phyloP scores from a whole-genome alignment of 1,284 basidiomycete species.

The Mycena citricolor region DNA sequence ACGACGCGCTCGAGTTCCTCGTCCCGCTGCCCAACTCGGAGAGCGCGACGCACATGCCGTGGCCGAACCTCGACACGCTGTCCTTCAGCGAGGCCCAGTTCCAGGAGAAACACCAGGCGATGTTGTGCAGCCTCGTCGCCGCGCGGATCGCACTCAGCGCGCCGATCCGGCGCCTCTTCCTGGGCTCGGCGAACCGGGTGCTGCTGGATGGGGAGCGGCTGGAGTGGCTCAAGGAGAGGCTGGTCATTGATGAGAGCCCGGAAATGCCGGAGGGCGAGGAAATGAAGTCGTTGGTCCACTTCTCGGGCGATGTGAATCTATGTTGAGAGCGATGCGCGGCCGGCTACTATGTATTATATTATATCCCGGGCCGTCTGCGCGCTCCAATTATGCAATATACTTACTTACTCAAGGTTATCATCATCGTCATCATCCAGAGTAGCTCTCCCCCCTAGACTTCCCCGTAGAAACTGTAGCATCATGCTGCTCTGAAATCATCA shows the following conservation, averaged over 20 bases:
- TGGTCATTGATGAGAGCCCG: conserved; percentile 12
- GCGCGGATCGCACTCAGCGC: conserved; percentile 14
- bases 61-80: conserved; percentile 11
- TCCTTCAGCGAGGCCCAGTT: conserved; percentile 19
- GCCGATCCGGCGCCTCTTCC: conserved; percentile 15
- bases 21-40: conserved; percentile 14
- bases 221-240: conserved; percentile 13
- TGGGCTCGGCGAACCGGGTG: conserved; percentile 15
- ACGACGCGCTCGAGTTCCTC: conserved; percentile 18
- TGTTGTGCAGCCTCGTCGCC: conserved; percentile 15
- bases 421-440: too few relatives aligned
- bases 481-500: too few relatives aligned
- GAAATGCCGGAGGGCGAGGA: conserved; percentile 18
- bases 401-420: too few relatives aligned
- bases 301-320: conserved; percentile 7
- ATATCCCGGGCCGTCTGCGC: too few relatives aligned
- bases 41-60: conserved; percentile 15
- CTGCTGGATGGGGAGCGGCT: conserved; percentile 16
- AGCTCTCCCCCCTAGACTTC: too few relatives aligned
- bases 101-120: conserved; percentile 17
- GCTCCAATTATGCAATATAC: too few relatives aligned
- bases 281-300: conserved; percentile 14
- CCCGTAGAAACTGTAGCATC: too few relatives aligned
- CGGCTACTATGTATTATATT: too few relatives aligned
- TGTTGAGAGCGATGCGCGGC: too few relatives aligned